Conservation (phyloP, 352 stramenopile genomes). For the Pythium folliculosum region DNA sequence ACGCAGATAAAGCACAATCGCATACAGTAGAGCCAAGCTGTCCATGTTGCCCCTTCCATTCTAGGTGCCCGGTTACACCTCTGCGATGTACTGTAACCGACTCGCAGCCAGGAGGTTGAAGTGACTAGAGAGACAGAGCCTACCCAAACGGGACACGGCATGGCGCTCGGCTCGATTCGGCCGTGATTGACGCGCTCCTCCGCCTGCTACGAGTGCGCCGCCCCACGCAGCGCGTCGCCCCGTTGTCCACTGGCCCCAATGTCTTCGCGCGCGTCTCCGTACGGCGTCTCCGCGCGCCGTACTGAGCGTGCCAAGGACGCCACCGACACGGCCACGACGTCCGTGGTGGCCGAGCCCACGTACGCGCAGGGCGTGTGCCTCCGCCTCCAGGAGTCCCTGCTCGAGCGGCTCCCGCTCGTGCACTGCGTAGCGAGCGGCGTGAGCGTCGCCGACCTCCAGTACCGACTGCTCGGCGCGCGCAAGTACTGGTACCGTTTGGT, state of each 20-base stretch:
- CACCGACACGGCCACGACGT: background rate
- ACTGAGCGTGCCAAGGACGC: background rate
- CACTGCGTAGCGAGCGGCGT: slow-evolving; percentile 34
- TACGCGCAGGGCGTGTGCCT: slow-evolving; percentile 9
- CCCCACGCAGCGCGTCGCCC: background rate
- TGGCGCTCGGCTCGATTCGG: background rate
- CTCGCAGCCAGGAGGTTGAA: background rate
- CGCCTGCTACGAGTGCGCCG: background rate
- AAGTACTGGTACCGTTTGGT: slow-evolving; percentile 71
- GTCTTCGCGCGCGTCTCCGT: slow-evolving; percentile 23
- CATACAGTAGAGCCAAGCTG: no score
- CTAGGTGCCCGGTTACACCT: no score
- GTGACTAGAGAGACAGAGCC: background rate
- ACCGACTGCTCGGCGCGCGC: slow-evolving; percentile 52
- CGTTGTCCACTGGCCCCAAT: background rate
- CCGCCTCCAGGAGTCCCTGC: slow-evolving; percentile 12
- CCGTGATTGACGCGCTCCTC: background rate
- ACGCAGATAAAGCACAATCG: no score
- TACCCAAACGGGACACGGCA: background rate
- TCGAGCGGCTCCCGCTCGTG: background rate
- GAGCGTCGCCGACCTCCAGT: slow-evolving; percentile 62
- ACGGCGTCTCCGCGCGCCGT: slow-evolving; percentile 3
- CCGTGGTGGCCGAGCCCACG: background rate
- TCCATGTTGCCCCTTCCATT: no score
- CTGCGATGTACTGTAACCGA: background rate